Evolutionary conservation across 1,284 basidiomycete species (phyloP), one percentile per base, ranked within the genome.

Genomic region (Ceratobasidium sp.): DNA sequence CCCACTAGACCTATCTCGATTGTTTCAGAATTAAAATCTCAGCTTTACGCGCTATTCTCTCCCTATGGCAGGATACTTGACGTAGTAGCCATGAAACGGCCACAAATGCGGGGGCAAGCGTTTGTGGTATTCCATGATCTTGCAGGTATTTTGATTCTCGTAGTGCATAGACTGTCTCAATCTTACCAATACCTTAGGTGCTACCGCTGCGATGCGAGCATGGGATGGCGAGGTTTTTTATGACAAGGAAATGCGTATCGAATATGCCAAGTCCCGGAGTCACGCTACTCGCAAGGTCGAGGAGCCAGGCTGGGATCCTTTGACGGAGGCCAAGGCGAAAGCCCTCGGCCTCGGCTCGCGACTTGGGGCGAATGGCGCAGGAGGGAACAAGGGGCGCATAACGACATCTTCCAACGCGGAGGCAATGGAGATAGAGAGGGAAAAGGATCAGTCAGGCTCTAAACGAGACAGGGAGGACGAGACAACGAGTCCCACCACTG

Each of bases 61-160:
- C 92, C 95, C 28, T 95, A 98, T 83, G 97, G 97, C 78, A 91
- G 91, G 79, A 86, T 99, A 57, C 88, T 98, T 82, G 97, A 99
- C 81, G 89, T 99, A 63, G 89, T 98, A 64, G 96, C 97, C n/a
- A 91, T 93, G 52, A 96, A 98, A 80, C 89, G 85, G 76, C 82
- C 87, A 69, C 92, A 91, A 79, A 96, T 96, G 90, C 89, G 93
- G 75, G 97, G 97, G 1, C 96, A 98, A 83, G 97, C 97, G 0
- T 99, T 98, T 81, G 88, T 99, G 89, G 96, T 98, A 75, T 99
- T 98, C 82, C 88, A 89, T 75, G 95, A 96, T 83, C 88, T 96
- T 73, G 88, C 92, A 21, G 87, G 62, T 64, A 14, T 9, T 23
- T 63, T 14, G 28, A 14, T 30, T 30, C 54, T 57, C 30, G 13